Percentiles rank a stretch among this genome's conserved stretches.
Conservation (phyloP, 2,329 filamentous ascomycete genomes). For the Claviceps sp. region DNA sequence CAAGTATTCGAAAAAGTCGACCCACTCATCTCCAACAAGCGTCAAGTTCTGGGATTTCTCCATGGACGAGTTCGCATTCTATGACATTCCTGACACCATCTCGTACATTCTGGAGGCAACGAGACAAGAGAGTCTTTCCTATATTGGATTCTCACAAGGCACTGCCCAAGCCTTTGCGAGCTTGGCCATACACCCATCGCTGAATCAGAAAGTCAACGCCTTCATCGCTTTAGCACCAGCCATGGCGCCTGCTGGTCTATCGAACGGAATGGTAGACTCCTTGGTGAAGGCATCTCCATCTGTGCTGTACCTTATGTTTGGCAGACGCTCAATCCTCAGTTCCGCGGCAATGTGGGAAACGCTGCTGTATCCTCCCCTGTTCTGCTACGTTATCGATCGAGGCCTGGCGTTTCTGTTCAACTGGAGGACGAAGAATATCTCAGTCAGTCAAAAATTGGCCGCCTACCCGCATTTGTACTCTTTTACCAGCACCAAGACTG, state of each 20-base stretch:
- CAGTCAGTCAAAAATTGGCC: slow-evolving; percentile 76
- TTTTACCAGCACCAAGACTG: slow-evolving; percentile 89
- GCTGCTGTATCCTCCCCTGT: slow-evolving; percentile 87
- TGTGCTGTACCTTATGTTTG: slow-evolving; percentile 85
- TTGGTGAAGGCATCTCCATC: slow-evolving; percentile 89
- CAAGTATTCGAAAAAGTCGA: slow-evolving; percentile 96
- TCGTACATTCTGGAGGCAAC: slow-evolving; percentile 81
- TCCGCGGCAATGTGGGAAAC: slow-evolving; percentile 97
- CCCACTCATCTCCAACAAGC: slow-evolving; percentile 60
- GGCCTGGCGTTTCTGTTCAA: slow-evolving; percentile 74
- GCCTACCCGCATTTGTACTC: slow-evolving; percentile 94
- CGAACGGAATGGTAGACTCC: slow-evolving; percentile 81
- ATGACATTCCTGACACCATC: slow-evolving; percentile 94
- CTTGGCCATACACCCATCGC: slow-evolving; percentile 76
- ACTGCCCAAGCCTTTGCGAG: slow-evolving; percentile 94
- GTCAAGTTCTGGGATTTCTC: slow-evolving; percentile 91
- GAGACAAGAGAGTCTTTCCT: slow-evolving; percentile 70
- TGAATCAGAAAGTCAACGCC: slow-evolving; percentile 88
- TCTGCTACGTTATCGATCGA: slow-evolving; percentile 74
- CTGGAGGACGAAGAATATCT: slow-evolving; percentile 79
- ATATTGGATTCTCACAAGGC: slow-evolving; percentile 94
- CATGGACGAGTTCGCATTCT: slow-evolving; percentile 95
- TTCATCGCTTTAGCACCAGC: slow-evolving; percentile 93
- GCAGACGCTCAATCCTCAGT: slow-evolving; percentile 77
- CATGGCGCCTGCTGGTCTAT: slow-evolving; percentile 86